Percentiles rank a stretch among this genome's conserved stretches.
phyloP scores from a whole-genome alignment of 768 basidiomycete genomes.

The Psilocybe tampanensis region DNA sequence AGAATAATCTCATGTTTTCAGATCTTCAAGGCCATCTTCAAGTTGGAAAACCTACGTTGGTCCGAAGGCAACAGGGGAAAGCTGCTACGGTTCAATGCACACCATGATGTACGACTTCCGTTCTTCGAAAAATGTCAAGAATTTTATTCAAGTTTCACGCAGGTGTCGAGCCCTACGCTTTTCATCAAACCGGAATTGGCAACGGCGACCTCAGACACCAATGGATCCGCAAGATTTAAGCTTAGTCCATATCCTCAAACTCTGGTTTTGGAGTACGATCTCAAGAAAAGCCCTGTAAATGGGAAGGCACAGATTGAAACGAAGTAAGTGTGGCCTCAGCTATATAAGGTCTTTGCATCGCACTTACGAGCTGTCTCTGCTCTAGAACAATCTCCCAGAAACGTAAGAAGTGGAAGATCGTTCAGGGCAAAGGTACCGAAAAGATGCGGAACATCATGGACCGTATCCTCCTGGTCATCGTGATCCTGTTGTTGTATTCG shows the following conservation, averaged over 20 bases:
- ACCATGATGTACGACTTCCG: background rate
- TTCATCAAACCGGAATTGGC: background rate
- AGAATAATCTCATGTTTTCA: background rate
- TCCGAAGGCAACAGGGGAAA: background rate
- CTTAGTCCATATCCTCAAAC: slow-evolving; percentile 1
- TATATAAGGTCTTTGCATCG: too few relatives aligned
- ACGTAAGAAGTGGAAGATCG: slow-evolving; percentile 13
- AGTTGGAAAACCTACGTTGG: background rate
- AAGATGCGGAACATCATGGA: background rate
- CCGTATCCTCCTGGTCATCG: background rate
- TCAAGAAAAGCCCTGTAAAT: too few relatives aligned
- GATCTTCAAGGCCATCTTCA: background rate
- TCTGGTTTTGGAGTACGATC: background rate
- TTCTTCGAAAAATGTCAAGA: background rate
- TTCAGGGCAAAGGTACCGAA: background rate
- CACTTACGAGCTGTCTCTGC: background rate
- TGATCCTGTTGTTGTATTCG: background rate
- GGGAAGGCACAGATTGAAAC: too few relatives aligned
- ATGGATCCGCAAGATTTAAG: background rate
- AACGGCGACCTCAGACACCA: background rate
- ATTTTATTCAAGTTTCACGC: background rate
- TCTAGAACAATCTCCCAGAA: background rate
- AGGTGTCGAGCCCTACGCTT: background rate
- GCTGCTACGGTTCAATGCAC: background rate
- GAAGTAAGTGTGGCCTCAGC: too few relatives aligned